phyloP scores from a whole-genome alignment of 1,284 basidiomycete genomes.

The Pseudozyma pruni region DNA sequence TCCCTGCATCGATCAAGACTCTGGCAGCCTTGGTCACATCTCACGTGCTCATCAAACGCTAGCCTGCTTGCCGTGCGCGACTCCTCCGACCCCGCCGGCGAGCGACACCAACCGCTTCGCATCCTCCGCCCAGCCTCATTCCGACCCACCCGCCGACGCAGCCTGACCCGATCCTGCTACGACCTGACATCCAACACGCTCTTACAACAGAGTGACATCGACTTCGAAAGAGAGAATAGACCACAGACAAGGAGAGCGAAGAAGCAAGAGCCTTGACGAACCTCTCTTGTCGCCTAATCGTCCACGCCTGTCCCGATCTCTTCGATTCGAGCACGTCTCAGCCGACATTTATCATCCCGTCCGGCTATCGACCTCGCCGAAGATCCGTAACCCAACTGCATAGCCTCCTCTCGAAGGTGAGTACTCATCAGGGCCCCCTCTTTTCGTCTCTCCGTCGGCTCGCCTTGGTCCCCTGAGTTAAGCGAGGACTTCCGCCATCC shows the following conservation, averaged over 20 bases:
- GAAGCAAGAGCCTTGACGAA: background rate
- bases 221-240: too few species aligned
- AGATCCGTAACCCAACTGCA: too few species aligned
- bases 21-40: slow-evolving; percentile 7
- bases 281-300: background rate
- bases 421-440: background rate
- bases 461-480: background rate
- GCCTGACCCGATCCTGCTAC: too few species aligned
- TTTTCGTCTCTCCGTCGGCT: background rate
- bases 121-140: slow-evolving; percentile 1
- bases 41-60: background rate
- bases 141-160: slow-evolving; percentile 2
- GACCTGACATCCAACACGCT: too few species aligned
- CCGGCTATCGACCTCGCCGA: background rate
- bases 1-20: slow-evolving; percentile 5
- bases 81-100: background rate
- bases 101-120: too few species aligned
- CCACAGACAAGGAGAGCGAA: background rate
- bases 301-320: slow-evolving; percentile 1
- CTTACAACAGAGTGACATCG: too few species aligned
- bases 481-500: slow-evolving; percentile 1
- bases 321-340: background rate
- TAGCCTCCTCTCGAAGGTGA: slow-evolving; percentile 13
- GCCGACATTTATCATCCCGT: background rate
- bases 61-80: slow-evolving; percentile 3